Evolutionary conservation across 2,329 filamentous ascomycete species (phyloP).

Genomic region (Fusarium phyllophilum): DNA sequence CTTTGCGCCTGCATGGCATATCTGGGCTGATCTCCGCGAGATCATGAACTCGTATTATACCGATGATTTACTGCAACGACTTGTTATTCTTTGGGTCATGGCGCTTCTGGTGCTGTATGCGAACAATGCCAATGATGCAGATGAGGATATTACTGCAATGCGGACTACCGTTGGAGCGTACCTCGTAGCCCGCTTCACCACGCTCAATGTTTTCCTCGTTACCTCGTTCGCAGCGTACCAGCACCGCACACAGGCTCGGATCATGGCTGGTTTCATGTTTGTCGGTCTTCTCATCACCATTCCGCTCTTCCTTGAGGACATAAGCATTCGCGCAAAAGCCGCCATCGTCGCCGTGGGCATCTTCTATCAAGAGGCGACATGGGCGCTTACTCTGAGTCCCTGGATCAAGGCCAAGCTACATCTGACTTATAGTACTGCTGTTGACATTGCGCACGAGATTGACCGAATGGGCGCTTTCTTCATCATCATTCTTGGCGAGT

Average conservation of each 20-base stretch:
- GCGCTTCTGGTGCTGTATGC: conserved; percentile 58
- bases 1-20: conserved; percentile 60
- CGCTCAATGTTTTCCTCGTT: conserved; percentile 53
- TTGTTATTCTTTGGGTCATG: conserved; percentile 63
- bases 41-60: conserved; percentile 64
- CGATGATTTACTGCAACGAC: conserved; percentile 59
- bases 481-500: conserved; percentile 63
- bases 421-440: conserved; percentile 58
- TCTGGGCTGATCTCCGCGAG: conserved; percentile 61
- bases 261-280: conserved; percentile 55
- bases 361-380: conserved; percentile 54
- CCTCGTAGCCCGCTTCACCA: conserved; percentile 55
- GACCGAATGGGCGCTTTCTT: conserved; percentile 62
- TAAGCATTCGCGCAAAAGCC: conserved; percentile 55
- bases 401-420: conserved; percentile 55
- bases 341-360: conserved; percentile 55
- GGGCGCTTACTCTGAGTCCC: conserved; percentile 57
- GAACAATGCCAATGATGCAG: conserved; percentile 58
- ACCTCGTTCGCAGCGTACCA: conserved; percentile 59
- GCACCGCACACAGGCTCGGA: conserved; percentile 57
- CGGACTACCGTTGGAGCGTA: conserved; percentile 59
- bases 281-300: conserved; percentile 54
- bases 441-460: conserved; percentile 60
- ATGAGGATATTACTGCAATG: conserved; percentile 56
- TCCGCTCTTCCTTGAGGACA: conserved; percentile 55